phyloP scores from a whole-genome alignment of 2,329 filamentous ascomycete genomes.

The Phyllosticta citrichinensis region DNA sequence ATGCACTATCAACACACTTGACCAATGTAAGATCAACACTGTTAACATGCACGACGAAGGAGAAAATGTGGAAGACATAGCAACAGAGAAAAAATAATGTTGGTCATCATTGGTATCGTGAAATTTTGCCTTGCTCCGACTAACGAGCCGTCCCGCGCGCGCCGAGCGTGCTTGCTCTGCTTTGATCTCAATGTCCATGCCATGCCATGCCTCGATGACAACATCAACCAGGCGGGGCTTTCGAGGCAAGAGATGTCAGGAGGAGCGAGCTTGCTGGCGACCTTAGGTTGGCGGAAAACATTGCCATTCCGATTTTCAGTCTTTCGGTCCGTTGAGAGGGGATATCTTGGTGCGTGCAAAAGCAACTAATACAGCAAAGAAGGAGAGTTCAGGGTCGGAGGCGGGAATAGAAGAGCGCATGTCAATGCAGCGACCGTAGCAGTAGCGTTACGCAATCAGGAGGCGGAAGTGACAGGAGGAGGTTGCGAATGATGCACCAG shows the following conservation, averaged over 20 bases:
- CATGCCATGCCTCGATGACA: not conserved
- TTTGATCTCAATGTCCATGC: not conserved
- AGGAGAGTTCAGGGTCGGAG: not conserved
- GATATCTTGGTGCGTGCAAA: not conserved
- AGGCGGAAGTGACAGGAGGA: not conserved
- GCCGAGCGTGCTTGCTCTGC: not conserved
- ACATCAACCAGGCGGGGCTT: not conserved
- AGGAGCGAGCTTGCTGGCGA: not conserved
- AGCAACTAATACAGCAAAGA: not conserved
- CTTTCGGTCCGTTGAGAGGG: not conserved
- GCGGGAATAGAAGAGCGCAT: not conserved
- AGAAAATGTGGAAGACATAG: not conserved
- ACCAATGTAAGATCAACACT: too few relatives aligned
- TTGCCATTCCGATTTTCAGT: not conserved
- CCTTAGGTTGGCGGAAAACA: not conserved
- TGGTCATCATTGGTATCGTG: not conserved
- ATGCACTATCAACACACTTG: too few relatives aligned
- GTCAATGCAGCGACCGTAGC: not conserved
- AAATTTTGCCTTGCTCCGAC: not conserved
- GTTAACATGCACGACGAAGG: not conserved
- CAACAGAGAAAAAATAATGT: not conserved
- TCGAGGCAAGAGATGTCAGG: too few relatives aligned
- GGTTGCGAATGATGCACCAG: not conserved
- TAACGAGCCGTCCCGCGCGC: not conserved
- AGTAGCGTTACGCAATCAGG: not conserved